These are phyloP conservation scores for Dalechampia spathulata DNA, from an alignment of 441 rosid species.

Conservation along the genomic window DNA sequence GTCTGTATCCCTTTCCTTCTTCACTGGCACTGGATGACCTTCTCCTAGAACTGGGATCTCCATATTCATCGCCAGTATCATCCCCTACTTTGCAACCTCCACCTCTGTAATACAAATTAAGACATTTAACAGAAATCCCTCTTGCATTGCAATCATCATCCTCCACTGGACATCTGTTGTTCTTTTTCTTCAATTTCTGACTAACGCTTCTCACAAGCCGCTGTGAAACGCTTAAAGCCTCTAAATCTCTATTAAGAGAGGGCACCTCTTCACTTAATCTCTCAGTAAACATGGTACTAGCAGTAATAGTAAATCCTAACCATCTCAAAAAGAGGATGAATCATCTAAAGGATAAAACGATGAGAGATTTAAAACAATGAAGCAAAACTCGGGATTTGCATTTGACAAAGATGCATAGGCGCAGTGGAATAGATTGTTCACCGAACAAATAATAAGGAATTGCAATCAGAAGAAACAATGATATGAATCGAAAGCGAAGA, in stretches of 20 bases:
- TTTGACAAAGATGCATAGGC: no score
- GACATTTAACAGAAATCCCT: slow-evolving; percentile 62
- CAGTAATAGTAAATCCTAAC: slow-evolving; percentile 9
- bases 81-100: slow-evolving; percentile 96
- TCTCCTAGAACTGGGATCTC: slow-evolving; percentile 63
- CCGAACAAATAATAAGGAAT: no score
- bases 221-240: slow-evolving; percentile 61
- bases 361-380: no score
- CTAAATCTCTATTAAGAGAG: slow-evolving; percentile 50
- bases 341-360: no score
- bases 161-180: slow-evolving; percentile 36
- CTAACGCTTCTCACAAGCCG: slow-evolving; percentile 72
- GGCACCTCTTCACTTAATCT: slow-evolving; percentile 42
- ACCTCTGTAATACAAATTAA: slow-evolving; percentile 58
- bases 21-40: slow-evolving; percentile 78
- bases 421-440: no score
- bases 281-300: slow-evolving; percentile 40
- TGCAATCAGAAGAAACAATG: no score
- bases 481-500: no score
- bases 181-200: slow-evolving; percentile 61
- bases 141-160: slow-evolving; percentile 39
- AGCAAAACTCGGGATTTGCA: no score
- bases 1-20: slow-evolving; percentile 52
- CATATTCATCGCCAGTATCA: slow-evolving; percentile 66
- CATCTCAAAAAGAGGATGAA: no score